Conservation (phyloP, 2,329 filamentous ascomycete genomes). For the Zopfia rhizophila region DNA sequence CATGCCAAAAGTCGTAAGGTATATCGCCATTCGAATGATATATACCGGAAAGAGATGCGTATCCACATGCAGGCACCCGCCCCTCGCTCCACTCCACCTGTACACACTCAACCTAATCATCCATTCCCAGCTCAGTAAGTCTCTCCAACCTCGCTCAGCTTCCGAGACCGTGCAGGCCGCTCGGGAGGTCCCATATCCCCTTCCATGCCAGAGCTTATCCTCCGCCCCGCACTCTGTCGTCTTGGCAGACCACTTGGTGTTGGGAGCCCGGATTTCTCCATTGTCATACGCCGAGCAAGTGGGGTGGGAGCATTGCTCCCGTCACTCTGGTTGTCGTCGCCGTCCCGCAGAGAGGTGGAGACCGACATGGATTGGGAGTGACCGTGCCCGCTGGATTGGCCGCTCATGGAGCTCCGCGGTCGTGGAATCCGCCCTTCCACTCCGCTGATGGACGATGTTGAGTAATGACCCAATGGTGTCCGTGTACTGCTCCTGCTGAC, state of each 20-base stretch:
- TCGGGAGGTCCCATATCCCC: slow-evolving; percentile 58
- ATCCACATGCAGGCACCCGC: slow-evolving; percentile 27
- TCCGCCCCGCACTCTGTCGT: slow-evolving; percentile 60
- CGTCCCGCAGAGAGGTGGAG: slow-evolving; percentile 53
- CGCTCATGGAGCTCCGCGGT: slow-evolving; percentile 76
- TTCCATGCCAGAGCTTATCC: slow-evolving; percentile 49
- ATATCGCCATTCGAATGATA: slow-evolving; percentile 34
- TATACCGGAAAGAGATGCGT: slow-evolving; percentile 30
- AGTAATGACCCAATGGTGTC: slow-evolving; percentile 70
- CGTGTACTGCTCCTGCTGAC: slow-evolving; percentile 73
- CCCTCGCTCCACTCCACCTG: slow-evolving; percentile 7
- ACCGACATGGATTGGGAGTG: slow-evolving; percentile 46
- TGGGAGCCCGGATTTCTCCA: slow-evolving; percentile 61
- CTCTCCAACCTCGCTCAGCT: slow-evolving; percentile 66
- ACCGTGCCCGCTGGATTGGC: slow-evolving; percentile 58
- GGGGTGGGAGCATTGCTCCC: slow-evolving; percentile 55
- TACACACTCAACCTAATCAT: background rate
- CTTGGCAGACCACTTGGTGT: slow-evolving; percentile 61
- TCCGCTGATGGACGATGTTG: slow-evolving; percentile 59
- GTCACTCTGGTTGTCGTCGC: slow-evolving; percentile 55
- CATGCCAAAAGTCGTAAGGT: slow-evolving; percentile 30
- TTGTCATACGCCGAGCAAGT: slow-evolving; percentile 54
- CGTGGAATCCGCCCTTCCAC: slow-evolving; percentile 58
- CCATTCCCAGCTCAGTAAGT: slow-evolving; percentile 58
- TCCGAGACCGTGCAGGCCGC: slow-evolving; percentile 57